phyloP scores from a whole-genome alignment of 169 alveolate genomes.

The Babesia bovis region DNA sequence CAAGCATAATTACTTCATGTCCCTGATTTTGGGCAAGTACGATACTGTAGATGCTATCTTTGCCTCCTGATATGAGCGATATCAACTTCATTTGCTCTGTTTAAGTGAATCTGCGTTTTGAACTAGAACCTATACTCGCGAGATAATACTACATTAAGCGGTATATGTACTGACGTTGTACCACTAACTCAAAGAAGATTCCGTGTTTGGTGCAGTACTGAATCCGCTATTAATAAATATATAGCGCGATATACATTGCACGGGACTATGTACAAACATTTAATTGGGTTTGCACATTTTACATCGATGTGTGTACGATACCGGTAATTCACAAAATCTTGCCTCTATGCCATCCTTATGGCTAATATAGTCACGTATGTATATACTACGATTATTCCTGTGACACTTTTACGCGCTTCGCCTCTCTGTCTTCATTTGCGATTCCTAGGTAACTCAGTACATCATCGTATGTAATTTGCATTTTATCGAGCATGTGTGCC shows the following conservation, averaged over 20 bases:
- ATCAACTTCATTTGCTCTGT: constrained; percentile 46
- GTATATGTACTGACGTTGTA: background rate
- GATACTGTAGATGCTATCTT: constrained; percentile 59
- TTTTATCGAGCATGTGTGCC: constrained; percentile 32
- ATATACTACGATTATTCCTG: too few species aligned
- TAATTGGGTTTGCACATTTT: too few species aligned
- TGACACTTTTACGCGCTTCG: constrained; percentile 37
- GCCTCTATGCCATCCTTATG: too few species aligned
- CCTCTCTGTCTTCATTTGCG: constrained; percentile 11
- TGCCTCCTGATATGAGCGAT: constrained; percentile 61
- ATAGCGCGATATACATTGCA: too few species aligned
- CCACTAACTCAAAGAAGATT: too few species aligned
- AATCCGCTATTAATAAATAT: too few species aligned
- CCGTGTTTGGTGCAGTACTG: too few species aligned
- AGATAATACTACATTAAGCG: background rate
- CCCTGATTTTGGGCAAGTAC: constrained; percentile 48
- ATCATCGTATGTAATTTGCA: constrained; percentile 49
- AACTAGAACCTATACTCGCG: background rate
- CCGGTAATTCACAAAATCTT: too few species aligned
- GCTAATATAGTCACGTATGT: too few species aligned
- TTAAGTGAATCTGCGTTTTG: too few species aligned
- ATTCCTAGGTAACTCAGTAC: constrained; percentile 37
- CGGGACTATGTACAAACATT: too few species aligned
- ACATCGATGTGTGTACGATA: too few species aligned
- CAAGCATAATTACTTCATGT: constrained; percentile 61